A percentile compares a stretch with the other conserved stretches of the same genome.
Evolutionary conservation across 2,329 filamentous ascomycete genomes (phyloP).

Genomic region (Coniochaeta sp.): DNA sequence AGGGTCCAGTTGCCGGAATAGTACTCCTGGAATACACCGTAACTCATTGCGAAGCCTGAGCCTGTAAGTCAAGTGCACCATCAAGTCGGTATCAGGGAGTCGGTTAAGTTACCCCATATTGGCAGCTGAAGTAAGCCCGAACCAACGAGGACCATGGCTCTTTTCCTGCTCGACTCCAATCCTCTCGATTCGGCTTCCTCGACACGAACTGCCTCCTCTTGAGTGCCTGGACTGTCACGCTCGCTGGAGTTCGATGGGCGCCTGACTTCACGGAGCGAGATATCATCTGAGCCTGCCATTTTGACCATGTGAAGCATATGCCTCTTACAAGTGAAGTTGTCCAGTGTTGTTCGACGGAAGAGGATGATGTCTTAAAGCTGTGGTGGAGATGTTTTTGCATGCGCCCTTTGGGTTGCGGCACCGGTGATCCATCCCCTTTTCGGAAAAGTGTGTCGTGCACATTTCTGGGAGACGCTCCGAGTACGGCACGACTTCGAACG

Average conservation of each 20-base stretch:
- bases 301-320: no score
- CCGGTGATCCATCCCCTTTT: no score
- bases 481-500: no score
- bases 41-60: conserved; percentile 44
- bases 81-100: neutral
- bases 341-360: no score
- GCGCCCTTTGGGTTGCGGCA: no score
- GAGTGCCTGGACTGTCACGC: neutral
- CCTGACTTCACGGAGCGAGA: neutral
- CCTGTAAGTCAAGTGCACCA: conserved; percentile 6
- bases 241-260: neutral
- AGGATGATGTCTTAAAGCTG: no score
- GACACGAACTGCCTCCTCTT: neutral
- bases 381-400: no score
- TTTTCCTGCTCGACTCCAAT: neutral
- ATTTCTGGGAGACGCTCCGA: no score
- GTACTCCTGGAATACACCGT: conserved; percentile 48
- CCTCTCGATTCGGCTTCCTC: neutral
- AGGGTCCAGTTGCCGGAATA: conserved; percentile 33
- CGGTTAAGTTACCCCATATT: conserved; percentile 37
- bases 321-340: neutral
- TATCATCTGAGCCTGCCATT: neutral
- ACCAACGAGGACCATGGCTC: conserved; percentile 28
- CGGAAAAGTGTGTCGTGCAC: no score
- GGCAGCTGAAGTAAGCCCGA: conserved; percentile 39